A percentile compares a stretch with the other conserved stretches of the same genome.
phyloP scores from a whole-genome alignment of 257 asterid species.

The Avicennia marina region DNA sequence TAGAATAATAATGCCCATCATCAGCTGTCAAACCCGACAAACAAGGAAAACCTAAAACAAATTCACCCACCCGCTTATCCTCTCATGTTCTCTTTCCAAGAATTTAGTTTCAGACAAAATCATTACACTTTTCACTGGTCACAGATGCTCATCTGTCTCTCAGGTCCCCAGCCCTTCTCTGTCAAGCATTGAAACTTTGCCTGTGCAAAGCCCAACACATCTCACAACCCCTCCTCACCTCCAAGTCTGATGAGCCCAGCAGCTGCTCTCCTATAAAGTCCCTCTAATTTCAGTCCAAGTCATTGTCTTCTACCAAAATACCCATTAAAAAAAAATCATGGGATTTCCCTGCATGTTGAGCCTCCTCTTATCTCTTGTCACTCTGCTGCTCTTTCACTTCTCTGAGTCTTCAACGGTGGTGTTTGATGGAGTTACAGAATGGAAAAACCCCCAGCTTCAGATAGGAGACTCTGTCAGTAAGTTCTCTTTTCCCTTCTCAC shows the following conservation, averaged over 20 bases:
- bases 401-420: constrained; percentile 50
- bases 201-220: constrained; percentile 42
- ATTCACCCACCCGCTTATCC: background rate
- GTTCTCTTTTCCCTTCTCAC: constrained; percentile 9
- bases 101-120: background rate
- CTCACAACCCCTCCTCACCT: constrained; percentile 48
- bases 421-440: constrained; percentile 72
- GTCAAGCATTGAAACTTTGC: constrained; percentile 34
- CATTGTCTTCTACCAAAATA: background rate
- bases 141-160: too few species aligned
- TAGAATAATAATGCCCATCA: constrained; percentile 78
- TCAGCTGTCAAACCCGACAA: constrained; percentile 38
- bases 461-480: constrained; percentile 84
- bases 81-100: background rate
- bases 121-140: background rate
- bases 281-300: background rate
- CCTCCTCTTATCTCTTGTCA: constrained; percentile 24
- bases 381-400: constrained; percentile 26
- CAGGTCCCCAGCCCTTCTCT: constrained; percentile 24
- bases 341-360: constrained; percentile 12
- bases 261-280: background rate
- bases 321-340: constrained; percentile 18
- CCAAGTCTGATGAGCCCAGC: too few species aligned
- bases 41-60: too few species aligned
- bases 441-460: constrained; percentile 73